Percentiles rank a stretch among this genome's conserved stretches.
Evolutionary conservation across 2,329 filamentous ascomycete species (phyloP).

Genomic region (Penicillium sp.): DNA sequence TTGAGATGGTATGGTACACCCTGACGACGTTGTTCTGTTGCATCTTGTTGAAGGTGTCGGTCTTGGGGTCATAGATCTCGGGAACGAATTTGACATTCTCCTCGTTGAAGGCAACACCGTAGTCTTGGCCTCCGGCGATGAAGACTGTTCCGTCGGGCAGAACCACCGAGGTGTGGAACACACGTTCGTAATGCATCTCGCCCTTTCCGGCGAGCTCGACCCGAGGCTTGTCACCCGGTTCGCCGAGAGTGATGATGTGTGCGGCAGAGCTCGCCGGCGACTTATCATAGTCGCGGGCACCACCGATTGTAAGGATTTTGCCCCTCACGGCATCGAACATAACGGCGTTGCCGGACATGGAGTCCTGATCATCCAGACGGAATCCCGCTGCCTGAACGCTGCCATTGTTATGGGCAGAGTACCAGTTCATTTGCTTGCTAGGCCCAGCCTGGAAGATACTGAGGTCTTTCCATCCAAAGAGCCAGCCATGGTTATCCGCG

Average conservation of each 20-base stretch:
- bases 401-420: slow-evolving; percentile 49
- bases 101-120: slow-evolving; percentile 50
- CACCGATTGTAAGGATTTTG: slow-evolving; percentile 58
- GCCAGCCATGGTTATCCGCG: slow-evolving; percentile 58
- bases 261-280: slow-evolving; percentile 47
- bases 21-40: slow-evolving; percentile 23
- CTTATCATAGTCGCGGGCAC: slow-evolving; percentile 50
- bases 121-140: slow-evolving; percentile 51
- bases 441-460: slow-evolving; percentile 60
- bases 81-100: slow-evolving; percentile 41
- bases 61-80: slow-evolving; percentile 51
- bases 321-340: slow-evolving; percentile 60
- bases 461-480: slow-evolving; percentile 53
- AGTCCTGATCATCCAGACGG: slow-evolving; percentile 48
- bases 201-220: slow-evolving; percentile 44
- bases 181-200: slow-evolving; percentile 49
- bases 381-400: slow-evolving; percentile 45
- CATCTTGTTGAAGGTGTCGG: slow-evolving; percentile 41
- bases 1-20: slow-evolving; percentile 52
- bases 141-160: slow-evolving; percentile 54
- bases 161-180: slow-evolving; percentile 51
- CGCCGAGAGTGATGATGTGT: slow-evolving; percentile 53
- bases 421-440: slow-evolving; percentile 60
- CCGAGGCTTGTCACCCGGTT: slow-evolving; percentile 10
- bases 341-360: slow-evolving; percentile 59